Base-by-base conservation (phyloP, 2,329 filamentous ascomycete species). In the Sporothrix pallida region DNA sequence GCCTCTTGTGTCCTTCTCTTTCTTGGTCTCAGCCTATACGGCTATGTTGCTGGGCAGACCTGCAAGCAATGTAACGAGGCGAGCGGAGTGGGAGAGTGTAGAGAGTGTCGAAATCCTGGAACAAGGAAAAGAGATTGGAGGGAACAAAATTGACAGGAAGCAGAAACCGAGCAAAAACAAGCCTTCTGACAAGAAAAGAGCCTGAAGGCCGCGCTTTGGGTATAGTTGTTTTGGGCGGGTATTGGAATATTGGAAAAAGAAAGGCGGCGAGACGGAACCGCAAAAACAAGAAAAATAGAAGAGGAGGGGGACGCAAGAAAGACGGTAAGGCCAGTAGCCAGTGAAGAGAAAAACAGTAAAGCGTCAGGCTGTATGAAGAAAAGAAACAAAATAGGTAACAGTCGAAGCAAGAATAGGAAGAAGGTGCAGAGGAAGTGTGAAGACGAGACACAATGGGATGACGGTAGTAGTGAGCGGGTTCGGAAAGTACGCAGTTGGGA, bases 231-330 rank as follows among this genome's bases (percentile, higher is more conserved):
- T n/a, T 48, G 44, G 67, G 68, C 6, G 3, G 31, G 50, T 3
- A 56, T 37, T 37, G 26, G 13, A n/a, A n/a, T 10, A 71, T 13
- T 42, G 23, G 4, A 7, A 37, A 37, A 37, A 37, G 31, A 37
- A 37, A 71, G 17, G 44, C 56, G 70, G 70, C 70, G 65, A 68
- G 65, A 68, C 23, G 65, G 23, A 68, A 70, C 9, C 50, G 50
- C 67, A 70, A 68, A 37, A 56, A 54, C 67, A 56, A 31, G 67
- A 65, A n/a, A 23, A 26, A 10, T 7, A 23, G 31, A 48, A 46
- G 42, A 48, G 42, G 62, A 67, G 69, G 37, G 12, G 26, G 52
- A 44, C n/a, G 69, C 52, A 60, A n/a, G 17, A 69, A 37, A 26
- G 26, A 46, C 52, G 37, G 37, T 23, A 42, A 37, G n/a, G 54